Evolutionary conservation across 1,284 basidiomycete species (phyloP).

Genomic region (Boletus smithii): DNA sequence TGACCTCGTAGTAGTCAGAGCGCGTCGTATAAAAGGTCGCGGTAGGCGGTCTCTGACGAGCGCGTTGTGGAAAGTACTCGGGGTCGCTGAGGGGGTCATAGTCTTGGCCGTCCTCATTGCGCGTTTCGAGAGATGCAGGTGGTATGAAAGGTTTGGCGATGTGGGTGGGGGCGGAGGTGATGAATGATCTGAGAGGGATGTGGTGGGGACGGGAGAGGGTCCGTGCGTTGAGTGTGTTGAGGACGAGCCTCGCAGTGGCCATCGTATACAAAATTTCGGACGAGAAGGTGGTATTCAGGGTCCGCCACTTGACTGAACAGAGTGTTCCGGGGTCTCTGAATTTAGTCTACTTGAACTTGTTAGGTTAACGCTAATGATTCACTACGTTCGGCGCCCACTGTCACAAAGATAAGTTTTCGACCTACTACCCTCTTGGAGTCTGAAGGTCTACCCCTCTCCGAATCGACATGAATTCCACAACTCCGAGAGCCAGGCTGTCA

Average conservation of each 20-base stretch:
- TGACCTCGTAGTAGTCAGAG: slow-evolving; percentile 71
- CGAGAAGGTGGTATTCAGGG: slow-evolving; percentile 20
- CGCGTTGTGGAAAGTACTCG: slow-evolving; percentile 7
- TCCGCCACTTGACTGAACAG: slow-evolving; percentile 2
- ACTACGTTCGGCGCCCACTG: no score
- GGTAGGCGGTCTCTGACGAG: slow-evolving; percentile 45
- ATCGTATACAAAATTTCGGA: slow-evolving; percentile 12
- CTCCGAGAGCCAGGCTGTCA: background rate
- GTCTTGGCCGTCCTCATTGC: no score
- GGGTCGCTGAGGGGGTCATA: slow-evolving; percentile 6
- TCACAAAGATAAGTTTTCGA: no score
- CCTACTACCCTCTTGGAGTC: no score
- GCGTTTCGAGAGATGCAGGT: slow-evolving; percentile 20
- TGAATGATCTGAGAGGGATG: background rate
- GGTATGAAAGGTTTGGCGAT: slow-evolving; percentile 23
- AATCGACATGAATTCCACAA: background rate
- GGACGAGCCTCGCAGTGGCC: background rate
- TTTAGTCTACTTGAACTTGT: no score
- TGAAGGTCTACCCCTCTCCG: background rate
- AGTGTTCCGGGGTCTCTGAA: slow-evolving; percentile 15
- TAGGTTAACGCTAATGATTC: no score
- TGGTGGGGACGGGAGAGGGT: background rate
- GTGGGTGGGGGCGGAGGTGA: slow-evolving; percentile 7
- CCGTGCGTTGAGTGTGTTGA: slow-evolving; percentile 5
- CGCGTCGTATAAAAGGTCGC: slow-evolving; percentile 89